Evolutionary conservation across 2,329 filamentous ascomycete genomes (phyloP), one percentile per base, ranked within the genome.

Genomic region (Aspergillus melleus): DNA sequence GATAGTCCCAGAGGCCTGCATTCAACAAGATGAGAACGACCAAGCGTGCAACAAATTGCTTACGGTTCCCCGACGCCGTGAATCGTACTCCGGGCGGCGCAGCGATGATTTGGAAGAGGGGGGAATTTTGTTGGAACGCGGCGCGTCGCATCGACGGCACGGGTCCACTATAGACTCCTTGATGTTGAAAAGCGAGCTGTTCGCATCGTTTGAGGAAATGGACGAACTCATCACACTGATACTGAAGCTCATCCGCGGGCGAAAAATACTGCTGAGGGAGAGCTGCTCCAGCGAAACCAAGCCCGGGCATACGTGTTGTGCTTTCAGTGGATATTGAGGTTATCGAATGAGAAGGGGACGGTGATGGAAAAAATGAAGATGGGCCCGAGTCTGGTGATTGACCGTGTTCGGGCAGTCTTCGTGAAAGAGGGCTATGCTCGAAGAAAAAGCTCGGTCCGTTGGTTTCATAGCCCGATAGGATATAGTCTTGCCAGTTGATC

Each of bases 401-500:
- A 8, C 11, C 10, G 24, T 44, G 54, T 3, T n/a, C 32, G 20
- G 32, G 36, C 6, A 44, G 26, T 19, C 44, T n/a, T 11, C 5
- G 46, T 56, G 29, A 4, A 39, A 52, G 58, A 14, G 62, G 60
- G 16, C 68, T 56, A 50, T 66, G 60, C 53, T 76, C 72, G 54
- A 72, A 77, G 57, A 70, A 73, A 54, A 78, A 77, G 44, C 70
- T 73, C 1, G 69, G 66, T 6, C 69, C 70, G 12, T 72, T 65
- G 1, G 70, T 70, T 56, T 76, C 72, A 61, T 76, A 78, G 1
- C 76, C 75, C 0, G 74, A 72, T 47, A 77, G 67, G 32, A 76
- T 75, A 60, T 78, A 77, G 61, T 78, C 76, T 59, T 74, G 73
- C 76, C 75, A 78, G 54, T 78, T 77, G 49, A 77, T 76, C 52